These are phyloP conservation scores for Stenocarpella maydis DNA, from an alignment of 2,329 filamentous ascomycete species.

Conservation along the genomic window DNA sequence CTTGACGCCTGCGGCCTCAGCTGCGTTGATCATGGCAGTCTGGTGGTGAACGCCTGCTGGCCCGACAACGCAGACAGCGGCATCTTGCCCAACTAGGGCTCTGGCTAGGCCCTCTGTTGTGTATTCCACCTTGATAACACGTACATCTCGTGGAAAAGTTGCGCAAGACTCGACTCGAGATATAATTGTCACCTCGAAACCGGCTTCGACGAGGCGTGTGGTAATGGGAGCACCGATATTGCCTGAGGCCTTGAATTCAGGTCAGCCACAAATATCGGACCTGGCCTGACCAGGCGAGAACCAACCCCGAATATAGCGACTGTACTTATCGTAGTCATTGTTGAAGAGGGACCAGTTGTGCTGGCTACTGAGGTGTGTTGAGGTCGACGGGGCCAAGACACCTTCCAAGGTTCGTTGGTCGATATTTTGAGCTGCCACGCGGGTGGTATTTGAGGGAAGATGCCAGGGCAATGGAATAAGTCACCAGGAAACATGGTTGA, in stretches of 20 bases:
- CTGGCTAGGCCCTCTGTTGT: constrained; percentile 37
- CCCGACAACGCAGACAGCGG: constrained; percentile 41
- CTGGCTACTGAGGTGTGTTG: too few relatives aligned
- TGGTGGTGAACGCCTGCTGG: constrained; percentile 38
- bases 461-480: neutral
- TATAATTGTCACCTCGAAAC: constrained; percentile 49
- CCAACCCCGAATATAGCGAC: constrained; percentile 48
- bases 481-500: too few relatives aligned
- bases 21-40: constrained; percentile 42
- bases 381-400: neutral
- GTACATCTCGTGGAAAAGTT: constrained; percentile 37
- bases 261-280: neutral
- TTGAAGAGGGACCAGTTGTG: neutral
- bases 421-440: too few relatives aligned
- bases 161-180: constrained; percentile 41
- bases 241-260: constrained; percentile 41
- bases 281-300: neutral
- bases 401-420: too few relatives aligned
- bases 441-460: too few relatives aligned
- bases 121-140: constrained; percentile 34
- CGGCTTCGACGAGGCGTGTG: constrained; percentile 30
- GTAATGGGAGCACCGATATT: constrained; percentile 43
- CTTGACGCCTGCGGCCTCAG: constrained; percentile 42
- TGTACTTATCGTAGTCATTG: constrained; percentile 44
- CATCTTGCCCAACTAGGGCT: constrained; percentile 42